A percentile compares a stretch with the other conserved stretches of the same genome.
These are phyloP conservation scores for Ceratocystis harringtonii DNA, from an alignment of 2,329 filamentous ascomycete genomes.

Conservation along the genomic window DNA sequence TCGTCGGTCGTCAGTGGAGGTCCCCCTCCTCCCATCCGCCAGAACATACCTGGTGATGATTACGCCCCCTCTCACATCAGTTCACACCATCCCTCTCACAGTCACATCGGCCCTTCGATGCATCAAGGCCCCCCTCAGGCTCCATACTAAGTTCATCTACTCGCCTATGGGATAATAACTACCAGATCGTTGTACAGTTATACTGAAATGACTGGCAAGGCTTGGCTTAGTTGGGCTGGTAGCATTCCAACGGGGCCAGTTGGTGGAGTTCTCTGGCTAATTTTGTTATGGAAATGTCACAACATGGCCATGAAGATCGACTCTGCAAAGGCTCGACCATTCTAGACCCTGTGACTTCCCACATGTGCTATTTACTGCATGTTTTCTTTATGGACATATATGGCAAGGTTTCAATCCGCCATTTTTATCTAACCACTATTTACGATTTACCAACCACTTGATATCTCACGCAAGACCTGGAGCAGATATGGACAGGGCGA, in stretches of 20 bases:
- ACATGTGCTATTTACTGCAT: not conserved
- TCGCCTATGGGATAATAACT: not conserved
- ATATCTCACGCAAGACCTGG: not conserved
- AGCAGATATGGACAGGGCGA: not conserved
- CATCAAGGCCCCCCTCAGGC: slow-evolving; percentile 8
- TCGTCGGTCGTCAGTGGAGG: slow-evolving; percentile 16
- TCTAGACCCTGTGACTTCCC: not conserved
- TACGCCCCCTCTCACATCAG: slow-evolving; percentile 14
- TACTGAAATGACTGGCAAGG: not conserved
- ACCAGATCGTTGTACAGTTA: not conserved
- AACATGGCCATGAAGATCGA: too few relatives aligned
- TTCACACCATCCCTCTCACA: slow-evolving; percentile 15
- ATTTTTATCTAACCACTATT: not conserved
- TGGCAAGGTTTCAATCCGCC: not conserved
- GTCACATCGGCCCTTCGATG: slow-evolving; percentile 12
- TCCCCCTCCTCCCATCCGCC: slow-evolving; percentile 12
- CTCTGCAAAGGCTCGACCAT: too few relatives aligned
- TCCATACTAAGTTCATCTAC: not conserved
- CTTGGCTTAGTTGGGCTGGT: not conserved
- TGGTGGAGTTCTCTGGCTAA: not conserved
- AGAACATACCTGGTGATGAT: slow-evolving; percentile 15
- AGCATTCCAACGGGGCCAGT: not conserved
- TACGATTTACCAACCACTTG: not conserved
- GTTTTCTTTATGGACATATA: not conserved
- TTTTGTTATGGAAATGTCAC: not conserved